These are phyloP conservation scores for Diaporthe australafricana DNA, from an alignment of 2,329 filamentous ascomycete species.

Conservation along the genomic window DNA sequence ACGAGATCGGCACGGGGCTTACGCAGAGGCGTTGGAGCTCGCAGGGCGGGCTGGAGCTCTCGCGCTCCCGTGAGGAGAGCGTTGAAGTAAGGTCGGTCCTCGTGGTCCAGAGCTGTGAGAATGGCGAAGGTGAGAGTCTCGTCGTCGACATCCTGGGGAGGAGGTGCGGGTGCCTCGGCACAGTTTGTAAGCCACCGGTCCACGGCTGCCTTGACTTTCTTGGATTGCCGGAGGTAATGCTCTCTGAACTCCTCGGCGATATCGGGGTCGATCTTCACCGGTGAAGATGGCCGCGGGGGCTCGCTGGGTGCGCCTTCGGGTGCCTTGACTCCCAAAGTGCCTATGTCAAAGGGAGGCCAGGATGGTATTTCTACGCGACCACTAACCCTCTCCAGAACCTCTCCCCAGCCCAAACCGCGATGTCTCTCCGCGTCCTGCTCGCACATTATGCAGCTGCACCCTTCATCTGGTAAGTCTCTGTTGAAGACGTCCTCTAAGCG, in stretches of 20 bases:
- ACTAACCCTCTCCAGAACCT: constrained; percentile 92
- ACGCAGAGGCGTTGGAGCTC: constrained; percentile 76
- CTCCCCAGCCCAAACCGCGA: constrained; percentile 90
- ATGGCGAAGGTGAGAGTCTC: constrained; percentile 95
- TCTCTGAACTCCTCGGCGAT: constrained; percentile 93
- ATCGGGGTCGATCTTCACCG: constrained; percentile 87
- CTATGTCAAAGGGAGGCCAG: constrained; percentile 90
- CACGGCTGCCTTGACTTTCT: constrained; percentile 91
- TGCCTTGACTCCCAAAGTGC: constrained; percentile 70
- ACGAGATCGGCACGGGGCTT: constrained; percentile 79
- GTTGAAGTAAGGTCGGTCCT: constrained; percentile 85
- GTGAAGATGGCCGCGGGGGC: constrained; percentile 68
- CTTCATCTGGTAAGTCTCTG: constrained; percentile 86
- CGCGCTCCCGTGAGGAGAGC: constrained; percentile 75
- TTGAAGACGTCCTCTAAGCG: constrained; percentile 95
- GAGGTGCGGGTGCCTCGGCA: constrained; percentile 77
- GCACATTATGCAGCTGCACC: constrained; percentile 90
- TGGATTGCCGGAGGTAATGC: constrained; percentile 90
- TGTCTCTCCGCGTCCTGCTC: constrained; percentile 70
- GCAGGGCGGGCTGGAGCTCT: constrained; percentile 66
- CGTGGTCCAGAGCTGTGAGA: constrained; percentile 82
- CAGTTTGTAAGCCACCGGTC: constrained; percentile 90
- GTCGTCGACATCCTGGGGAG: constrained; percentile 91
- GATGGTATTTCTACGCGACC: constrained; percentile 85
- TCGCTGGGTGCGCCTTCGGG: constrained; percentile 72